Base-by-base conservation (phyloP, 129 eudicot genomes). In the Mikania micrantha region DNA sequence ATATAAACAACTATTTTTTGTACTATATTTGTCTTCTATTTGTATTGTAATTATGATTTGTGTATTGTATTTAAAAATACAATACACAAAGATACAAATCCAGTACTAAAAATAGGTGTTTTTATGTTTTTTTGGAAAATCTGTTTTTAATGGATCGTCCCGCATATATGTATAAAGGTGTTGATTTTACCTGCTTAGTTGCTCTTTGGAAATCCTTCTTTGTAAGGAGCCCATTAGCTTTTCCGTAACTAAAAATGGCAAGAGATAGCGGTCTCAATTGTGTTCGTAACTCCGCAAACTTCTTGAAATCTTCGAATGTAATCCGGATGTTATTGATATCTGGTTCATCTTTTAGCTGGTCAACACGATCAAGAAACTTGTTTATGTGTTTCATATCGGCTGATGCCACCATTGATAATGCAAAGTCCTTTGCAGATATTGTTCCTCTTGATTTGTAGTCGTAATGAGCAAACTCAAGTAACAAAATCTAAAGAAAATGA, bases 391-490 rank as follows among this genome's bases (percentile, higher is more conserved):
- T 78, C 81, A 93, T 86, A 42, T 93, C 98, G 13, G 96, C 98
- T 32, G 98, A 93, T 52, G 88, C 95, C 31, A 93, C 95, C 96
- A 93, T 86, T 17, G 96, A 93, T 42, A 93, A 50, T 15, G 95
- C 95, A 77, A 93, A 93, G 68, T 93, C 98, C 69, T 70, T 82
- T 0, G 98, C 95, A 12, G 98, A 88, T 79, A 93, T 93, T 15
- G 87, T 84, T 48, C 95, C 96, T 69, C 74, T 77, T 58, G 85
- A 78, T 40, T 82, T 84, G 81, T 54, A 82, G 84, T 93, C 98
- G 42, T 93, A 93, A 63, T 93, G 96, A 19, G 83, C 80, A 67
- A 93, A 93, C 70, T 93, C 98, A 74, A 93, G 71, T 13, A 81
- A 72, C 80, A 86, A 67, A 53, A 88, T 88, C 98, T 92, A 83